Conservation (phyloP, 176 grass and related monocot genomes). For the Triticum dicoccoides region DNA sequence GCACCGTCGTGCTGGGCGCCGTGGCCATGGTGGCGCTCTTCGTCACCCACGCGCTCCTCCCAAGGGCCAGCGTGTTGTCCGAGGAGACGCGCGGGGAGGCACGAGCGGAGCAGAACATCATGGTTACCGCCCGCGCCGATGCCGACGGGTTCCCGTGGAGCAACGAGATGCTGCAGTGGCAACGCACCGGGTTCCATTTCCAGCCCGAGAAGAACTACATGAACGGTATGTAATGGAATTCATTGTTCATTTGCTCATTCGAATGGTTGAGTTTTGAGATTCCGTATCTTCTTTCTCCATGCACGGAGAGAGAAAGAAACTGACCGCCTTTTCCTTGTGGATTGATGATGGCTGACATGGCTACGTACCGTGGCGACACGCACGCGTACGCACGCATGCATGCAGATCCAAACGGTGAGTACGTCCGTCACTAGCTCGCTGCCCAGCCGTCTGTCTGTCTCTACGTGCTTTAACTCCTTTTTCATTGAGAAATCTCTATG, state of each 20-base stretch:
- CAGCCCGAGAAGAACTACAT: too few relatives aligned
- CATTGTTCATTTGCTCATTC: too few relatives aligned
- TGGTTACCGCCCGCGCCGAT: background rate
- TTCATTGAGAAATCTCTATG: too few relatives aligned
- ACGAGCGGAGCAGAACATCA: background rate
- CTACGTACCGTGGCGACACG: background rate
- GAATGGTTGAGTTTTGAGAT: background rate
- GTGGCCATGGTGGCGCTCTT: background rate
- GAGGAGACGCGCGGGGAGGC: background rate
- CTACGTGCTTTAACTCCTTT: background rate
- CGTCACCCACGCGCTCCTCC: background rate
- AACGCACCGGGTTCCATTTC: too few relatives aligned
- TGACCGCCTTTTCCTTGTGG: background rate
- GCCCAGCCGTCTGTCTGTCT: too few relatives aligned
- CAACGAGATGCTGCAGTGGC: background rate
- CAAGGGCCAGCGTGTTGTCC: background rate
- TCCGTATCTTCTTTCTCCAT: too few relatives aligned
- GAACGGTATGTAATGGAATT: too few relatives aligned
- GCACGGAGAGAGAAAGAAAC: too few relatives aligned
- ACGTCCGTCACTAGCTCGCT: background rate
- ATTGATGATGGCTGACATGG: background rate
- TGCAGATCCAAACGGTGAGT: background rate
- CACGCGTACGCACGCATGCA: background rate
- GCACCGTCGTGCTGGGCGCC: background rate
- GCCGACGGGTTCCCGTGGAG: constrained; percentile 34